Base-by-base conservation (phyloP, 2,329 filamentous ascomycete species). In the Aspergillus puulaauensis region DNA sequence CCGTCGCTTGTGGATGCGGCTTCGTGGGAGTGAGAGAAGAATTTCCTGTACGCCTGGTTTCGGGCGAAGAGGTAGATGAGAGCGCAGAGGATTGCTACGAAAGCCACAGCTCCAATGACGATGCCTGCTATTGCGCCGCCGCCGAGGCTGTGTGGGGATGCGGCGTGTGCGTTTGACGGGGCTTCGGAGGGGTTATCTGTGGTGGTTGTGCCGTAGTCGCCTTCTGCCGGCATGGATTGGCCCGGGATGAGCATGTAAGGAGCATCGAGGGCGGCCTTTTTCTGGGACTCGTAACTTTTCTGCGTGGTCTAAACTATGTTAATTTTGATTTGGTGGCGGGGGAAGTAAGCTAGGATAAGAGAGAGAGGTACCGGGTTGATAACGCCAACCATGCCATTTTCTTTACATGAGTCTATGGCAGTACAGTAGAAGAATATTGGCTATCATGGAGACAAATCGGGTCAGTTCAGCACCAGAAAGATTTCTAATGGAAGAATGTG, bases 341-440 rank as follows among this genome's bases (percentile, higher is more conserved):
- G 19, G n/a, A 2, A 1, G 19, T n/a, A 21, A 31, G 27, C 3
- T 31, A 11, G 9, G 14, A 35, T 37, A 23, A 23, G 27, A 35
- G 17, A 17, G 19, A 57, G 27, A 31, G 27, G 19, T 76, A 86
- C 83, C 6, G 87, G 83, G 67, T 93, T 93, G 64, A 93, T 87
- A 1, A 84, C 88, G 3, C 89, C 90, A 15, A 93, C 82, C 90
- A 93, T 93, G 21, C 84, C 81, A 44, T 87, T 81, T 3, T 75
- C 71, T 3, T 80, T 79, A 66, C 90, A 93, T 2, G 87, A 90
- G 0, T 79, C 81, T 0, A 84, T 81, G 0, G 88, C 88, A 0
- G 86, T 84, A 61, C 87, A 91, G 70, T 90, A 91, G 71, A 83
- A 89, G 70, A 87, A 90, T 15, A 86, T 82, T 0, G 88, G 87